phyloP scores from a whole-genome alignment of 1,284 basidiomycete species.

The Tilletia walkeri region DNA sequence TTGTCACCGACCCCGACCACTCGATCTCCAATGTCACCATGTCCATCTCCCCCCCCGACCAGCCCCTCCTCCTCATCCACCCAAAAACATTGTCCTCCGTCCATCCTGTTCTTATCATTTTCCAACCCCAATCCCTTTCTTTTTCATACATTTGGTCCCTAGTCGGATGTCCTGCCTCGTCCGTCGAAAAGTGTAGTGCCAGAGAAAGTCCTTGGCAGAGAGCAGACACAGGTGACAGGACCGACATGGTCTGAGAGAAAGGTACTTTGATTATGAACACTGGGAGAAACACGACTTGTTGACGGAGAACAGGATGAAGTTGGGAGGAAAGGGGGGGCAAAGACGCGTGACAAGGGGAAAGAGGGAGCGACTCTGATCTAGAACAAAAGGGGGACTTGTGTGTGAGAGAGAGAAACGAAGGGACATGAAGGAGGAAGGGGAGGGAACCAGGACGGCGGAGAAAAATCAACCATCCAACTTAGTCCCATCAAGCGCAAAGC shows the following conservation, averaged over 20 bases:
- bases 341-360: neutral
- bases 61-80: neutral
- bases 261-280: too few species aligned
- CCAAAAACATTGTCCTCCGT: neutral
- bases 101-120: neutral
- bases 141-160: neutral
- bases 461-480: slow-evolving; percentile 6
- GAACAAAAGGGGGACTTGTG: neutral
- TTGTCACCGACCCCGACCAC: neutral
- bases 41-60: neutral
- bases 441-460: neutral
- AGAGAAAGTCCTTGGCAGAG: too few species aligned
- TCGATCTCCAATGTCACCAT: neutral
- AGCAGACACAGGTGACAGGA: too few species aligned
- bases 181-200: too few species aligned
- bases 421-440: neutral
- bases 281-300: too few species aligned
- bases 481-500: slow-evolving; percentile 10
- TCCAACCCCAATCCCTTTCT: neutral
- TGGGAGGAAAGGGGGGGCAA: neutral
- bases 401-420: neutral
- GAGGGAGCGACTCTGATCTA: too few species aligned
- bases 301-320: too few species aligned
- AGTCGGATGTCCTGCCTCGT: too few species aligned
- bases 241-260: too few species aligned